Evolutionary conservation across 768 basidiomycete genomes (phyloP).

Genomic region (Steccherinum ochraceum): DNA sequence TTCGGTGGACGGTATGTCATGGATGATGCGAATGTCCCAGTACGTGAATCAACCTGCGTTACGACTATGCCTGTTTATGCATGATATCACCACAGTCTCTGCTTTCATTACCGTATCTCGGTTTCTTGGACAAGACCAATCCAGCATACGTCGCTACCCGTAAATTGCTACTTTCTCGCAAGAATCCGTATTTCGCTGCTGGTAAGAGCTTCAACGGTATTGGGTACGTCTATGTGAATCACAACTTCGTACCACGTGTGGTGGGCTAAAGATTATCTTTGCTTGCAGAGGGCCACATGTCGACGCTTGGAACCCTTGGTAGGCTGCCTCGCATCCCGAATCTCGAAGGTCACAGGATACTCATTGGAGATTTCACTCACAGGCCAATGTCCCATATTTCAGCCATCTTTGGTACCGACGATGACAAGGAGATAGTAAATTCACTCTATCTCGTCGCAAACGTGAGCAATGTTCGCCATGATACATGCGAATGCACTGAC

Average conservation of each 20-base stretch:
- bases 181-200: conserved; percentile 65
- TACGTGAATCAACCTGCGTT: too few species aligned
- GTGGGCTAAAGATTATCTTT: not conserved
- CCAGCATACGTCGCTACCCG: conserved; percentile 60
- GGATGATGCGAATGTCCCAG: conserved; percentile 85
- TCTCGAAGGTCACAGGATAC: not conserved
- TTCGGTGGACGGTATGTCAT: conserved; percentile 70
- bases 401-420: conserved; percentile 66
- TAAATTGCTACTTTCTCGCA: conserved; percentile 49
- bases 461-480: conserved; percentile 37
- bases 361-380: conserved; percentile 6
- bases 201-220: conserved; percentile 62
- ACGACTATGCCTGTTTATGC: not conserved
- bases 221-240: conserved; percentile 42
- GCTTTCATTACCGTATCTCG: conserved; percentile 74
- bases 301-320: conserved; percentile 68
- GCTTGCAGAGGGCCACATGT: conserved; percentile 65
- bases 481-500: conserved; percentile 1
- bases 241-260: not conserved
- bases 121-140: conserved; percentile 58
- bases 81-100: conserved; percentile 45
- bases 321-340: conserved; percentile 9
- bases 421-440: conserved; percentile 60
- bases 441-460: conserved; percentile 63
- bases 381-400: conserved; percentile 81